phyloP scores from a whole-genome alignment of 441 rosid species.

The Croton laevigatus region DNA sequence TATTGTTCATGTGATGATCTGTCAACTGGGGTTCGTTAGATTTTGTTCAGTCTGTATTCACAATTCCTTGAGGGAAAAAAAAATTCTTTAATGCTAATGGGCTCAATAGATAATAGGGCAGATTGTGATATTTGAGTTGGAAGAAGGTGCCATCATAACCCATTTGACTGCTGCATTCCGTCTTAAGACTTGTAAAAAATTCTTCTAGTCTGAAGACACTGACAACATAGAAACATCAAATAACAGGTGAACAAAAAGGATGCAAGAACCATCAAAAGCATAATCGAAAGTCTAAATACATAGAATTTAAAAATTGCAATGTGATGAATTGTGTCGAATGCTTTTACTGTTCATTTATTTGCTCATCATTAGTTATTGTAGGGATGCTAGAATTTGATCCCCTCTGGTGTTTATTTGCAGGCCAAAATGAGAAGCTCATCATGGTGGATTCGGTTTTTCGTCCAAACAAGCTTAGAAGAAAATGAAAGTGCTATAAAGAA shows the following conservation, averaged over 20 bases:
- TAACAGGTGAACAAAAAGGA: not conserved
- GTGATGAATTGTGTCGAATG: not conserved
- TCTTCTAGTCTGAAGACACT: not conserved
- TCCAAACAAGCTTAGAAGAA: conserved; percentile 85
- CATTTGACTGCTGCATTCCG: not conserved
- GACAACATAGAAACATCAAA: not conserved
- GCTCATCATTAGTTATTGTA: not conserved
- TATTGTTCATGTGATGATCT: conserved; percentile 6
- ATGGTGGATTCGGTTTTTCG: conserved; percentile 81
- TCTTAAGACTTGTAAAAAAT: not conserved
- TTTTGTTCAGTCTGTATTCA: not conserved
- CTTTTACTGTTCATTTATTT: not conserved
- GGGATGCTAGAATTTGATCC: not conserved
- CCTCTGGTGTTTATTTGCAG: conserved; percentile 31
- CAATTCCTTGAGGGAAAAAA: not conserved
- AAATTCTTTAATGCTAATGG: not conserved
- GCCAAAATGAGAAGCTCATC: conserved; percentile 90
- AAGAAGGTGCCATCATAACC: not conserved
- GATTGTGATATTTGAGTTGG: not conserved
- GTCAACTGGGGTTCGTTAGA: not conserved
- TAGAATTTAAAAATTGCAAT: not conserved
- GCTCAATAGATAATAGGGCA: not conserved
- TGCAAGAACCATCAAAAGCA: not conserved
- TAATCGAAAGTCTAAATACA: not conserved
- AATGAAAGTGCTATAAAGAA: conserved; percentile 68